Base-by-base conservation (phyloP, 139 green algal genomes). In the Raphidocelis subcapitata region DNA sequence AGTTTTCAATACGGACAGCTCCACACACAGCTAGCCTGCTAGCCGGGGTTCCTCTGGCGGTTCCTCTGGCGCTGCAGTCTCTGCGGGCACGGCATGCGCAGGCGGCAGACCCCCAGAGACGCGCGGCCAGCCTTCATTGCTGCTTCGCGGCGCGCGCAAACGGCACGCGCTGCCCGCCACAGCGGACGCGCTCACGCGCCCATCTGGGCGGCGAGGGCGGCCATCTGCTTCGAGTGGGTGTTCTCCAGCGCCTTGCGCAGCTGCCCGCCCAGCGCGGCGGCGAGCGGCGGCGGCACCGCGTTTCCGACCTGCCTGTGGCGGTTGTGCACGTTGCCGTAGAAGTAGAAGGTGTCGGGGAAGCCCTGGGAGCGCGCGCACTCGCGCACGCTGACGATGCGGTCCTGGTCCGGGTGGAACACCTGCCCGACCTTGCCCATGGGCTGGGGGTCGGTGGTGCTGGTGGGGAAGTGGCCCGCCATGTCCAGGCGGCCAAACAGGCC, bases 371-470 rank as follows among this genome's bases (percentile, higher is more conserved):
- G 79, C 15, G 94, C 95, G 72, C 94, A 99, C 84, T 99, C 94
- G 26, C 94, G 80, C 52, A 99, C 94, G 2, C 80, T 91, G 44
- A 99, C 92, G 72, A 99, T 98, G 65, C 94, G 82, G 82, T 99
- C 91, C 87, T 99, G 94, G 12, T 90, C 77, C 1, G 94, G 94
- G 82, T 98, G 94, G 84, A 98, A 97, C 57, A 98, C 96, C 89
- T 97, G 94, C 21, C 94, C 94, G 65, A 94, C 87, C 83, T 98
- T 98, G 84, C 94, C 94, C 94, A 98, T 98, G 72, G 94, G 94
- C 83, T 98, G 91, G 5, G 94, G 94, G 83, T 98, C 94, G 24
- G 94, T 98, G 70, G 92, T 95, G 72, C 89, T 93, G 63, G 94
- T 98, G 75, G 94, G 94, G 90, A 98, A 98, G 84, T 98, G 96